These are phyloP conservation scores for Fusarium mexicanum DNA, from an alignment of 2,329 filamentous ascomycete species.

Conservation along the genomic window DNA sequence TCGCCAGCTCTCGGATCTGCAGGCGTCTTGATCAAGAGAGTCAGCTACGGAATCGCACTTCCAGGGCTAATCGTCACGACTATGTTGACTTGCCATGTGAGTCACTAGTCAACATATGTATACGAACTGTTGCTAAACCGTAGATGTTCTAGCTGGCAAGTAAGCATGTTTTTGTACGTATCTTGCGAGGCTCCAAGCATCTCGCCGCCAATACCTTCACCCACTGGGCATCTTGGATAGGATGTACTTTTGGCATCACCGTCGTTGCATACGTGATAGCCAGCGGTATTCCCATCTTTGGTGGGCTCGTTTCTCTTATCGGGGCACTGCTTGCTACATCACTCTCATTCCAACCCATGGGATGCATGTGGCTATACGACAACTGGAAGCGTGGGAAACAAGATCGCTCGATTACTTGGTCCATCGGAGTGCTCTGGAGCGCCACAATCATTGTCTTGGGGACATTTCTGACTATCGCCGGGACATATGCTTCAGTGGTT, in stretches of 20 bases:
- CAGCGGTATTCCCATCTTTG: conserved; percentile 34
- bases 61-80: conserved; percentile 41
- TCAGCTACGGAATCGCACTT: conserved; percentile 51
- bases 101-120: too few species aligned
- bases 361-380: conserved; percentile 44
- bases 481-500: conserved; percentile 55
- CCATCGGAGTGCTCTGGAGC: neutral
- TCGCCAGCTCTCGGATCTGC: conserved; percentile 58
- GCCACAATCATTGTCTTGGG: conserved; percentile 10
- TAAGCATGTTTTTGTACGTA: conserved; percentile 5
- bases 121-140: neutral
- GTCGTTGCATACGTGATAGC: conserved; percentile 42
- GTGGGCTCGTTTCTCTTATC: conserved; percentile 38
- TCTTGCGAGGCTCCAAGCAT: conserved; percentile 43
- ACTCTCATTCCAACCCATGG: conserved; percentile 42
- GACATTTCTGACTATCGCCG: conserved; percentile 53
- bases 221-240: conserved; percentile 46
- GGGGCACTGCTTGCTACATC: conserved; percentile 42
- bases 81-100: conserved; percentile 38
- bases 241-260: conserved; percentile 37
- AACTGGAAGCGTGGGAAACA: conserved; percentile 28
- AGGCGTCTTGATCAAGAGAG: conserved; percentile 52
- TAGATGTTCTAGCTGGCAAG: neutral
- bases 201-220: conserved; percentile 39
- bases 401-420: neutral